Percentiles rank a stretch among this genome's conserved stretches.
These are phyloP conservation scores for Prinsepia uniflora DNA, from an alignment of 306 rosid species.

Conservation along the genomic window DNA sequence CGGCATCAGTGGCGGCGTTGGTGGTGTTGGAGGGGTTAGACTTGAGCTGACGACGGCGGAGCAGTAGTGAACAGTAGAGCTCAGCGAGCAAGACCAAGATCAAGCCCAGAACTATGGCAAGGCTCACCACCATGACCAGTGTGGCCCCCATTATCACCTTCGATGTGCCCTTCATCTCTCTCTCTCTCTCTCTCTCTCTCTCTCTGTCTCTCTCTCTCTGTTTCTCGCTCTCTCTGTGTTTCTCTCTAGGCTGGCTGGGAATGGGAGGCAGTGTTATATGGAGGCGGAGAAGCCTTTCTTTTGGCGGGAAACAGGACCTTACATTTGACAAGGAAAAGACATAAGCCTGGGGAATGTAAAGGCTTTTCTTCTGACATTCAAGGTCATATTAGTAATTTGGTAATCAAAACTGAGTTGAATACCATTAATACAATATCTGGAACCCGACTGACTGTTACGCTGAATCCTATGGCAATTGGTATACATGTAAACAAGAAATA, in stretches of 20 bases:
- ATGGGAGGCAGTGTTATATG: slow-evolving; percentile 20
- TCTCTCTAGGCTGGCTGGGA: too few species aligned
- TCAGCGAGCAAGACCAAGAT: slow-evolving; percentile 75
- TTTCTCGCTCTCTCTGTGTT: neutral
- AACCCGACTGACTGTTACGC: neutral
- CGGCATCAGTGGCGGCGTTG: neutral
- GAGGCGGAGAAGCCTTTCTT: slow-evolving; percentile 23
- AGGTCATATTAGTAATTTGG: slow-evolving; percentile 33
- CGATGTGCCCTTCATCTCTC: slow-evolving; percentile 79
- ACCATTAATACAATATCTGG: neutral
- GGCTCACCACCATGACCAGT: slow-evolving; percentile 72
- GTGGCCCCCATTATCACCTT: slow-evolving; percentile 86
- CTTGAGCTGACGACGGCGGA: slow-evolving; percentile 66
- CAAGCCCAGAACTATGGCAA: slow-evolving; percentile 74
- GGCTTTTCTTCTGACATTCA: slow-evolving; percentile 34
- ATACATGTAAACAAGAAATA: neutral
- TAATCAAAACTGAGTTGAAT: neutral
- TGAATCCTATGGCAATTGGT: neutral
- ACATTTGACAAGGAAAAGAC: slow-evolving; percentile 25
- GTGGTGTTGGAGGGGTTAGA: slow-evolving; percentile 20
- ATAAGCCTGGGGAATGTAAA: slow-evolving; percentile 45
- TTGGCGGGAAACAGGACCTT: slow-evolving; percentile 59
- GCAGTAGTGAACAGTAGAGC: slow-evolving; percentile 90
- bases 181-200: slow-evolving; percentile 18
- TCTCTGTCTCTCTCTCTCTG: slow-evolving; percentile 5